Evolutionary conservation across 2,329 filamentous ascomycete genomes (phyloP), one percentile per base, ranked within the genome.

Genomic region (Aspergillus calidoustus): DNA sequence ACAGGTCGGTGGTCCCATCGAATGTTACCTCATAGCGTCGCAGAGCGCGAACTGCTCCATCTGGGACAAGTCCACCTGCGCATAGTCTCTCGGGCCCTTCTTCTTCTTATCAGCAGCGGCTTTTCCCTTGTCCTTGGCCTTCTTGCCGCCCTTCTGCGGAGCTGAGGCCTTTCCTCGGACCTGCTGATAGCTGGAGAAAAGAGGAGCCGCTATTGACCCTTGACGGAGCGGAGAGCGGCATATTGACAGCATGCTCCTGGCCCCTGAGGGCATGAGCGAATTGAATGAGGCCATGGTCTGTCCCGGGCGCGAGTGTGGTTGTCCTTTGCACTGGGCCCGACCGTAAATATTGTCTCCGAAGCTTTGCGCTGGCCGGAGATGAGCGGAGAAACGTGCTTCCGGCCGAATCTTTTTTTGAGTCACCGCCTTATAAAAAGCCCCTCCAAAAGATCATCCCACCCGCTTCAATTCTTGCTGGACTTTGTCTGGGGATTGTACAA

Each of bases 1-100:
- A 41, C 31, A 48, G 28, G 52, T 1, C 31, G 61, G 66, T 53
- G 66, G 61, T 49, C 13, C 50, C 47, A 60, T 43, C 55, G 34
- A 51, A 25, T 63, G 64, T 54, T 74, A 80, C 92, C 93, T 87
- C 87, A 99, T 95, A 17, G 95, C 96, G 81, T 99, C 95, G 68
- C 92, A 90, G 34, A 99, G 83, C 0, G 92, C 87, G 73, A 90
- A 97, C 72, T 91, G 89, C 41, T 92, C 83, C 48, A 87, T 85
- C 66, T 87, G 81, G 64, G 85, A 85, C 66, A 94, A 76, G 65
- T 88, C 82, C 65, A 84, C 83, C 61, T 84, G 82, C 66, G 87
- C 84, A 74, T 88, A 93, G 34, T 87, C 85, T 66, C 86, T 87
- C 64, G 86, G 87, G 11, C 85, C 83, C 79, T 91, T 92, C 72